Evolutionary conservation across 2,329 filamentous ascomycete species (phyloP).

Genomic region (Pyricularia sp.): DNA sequence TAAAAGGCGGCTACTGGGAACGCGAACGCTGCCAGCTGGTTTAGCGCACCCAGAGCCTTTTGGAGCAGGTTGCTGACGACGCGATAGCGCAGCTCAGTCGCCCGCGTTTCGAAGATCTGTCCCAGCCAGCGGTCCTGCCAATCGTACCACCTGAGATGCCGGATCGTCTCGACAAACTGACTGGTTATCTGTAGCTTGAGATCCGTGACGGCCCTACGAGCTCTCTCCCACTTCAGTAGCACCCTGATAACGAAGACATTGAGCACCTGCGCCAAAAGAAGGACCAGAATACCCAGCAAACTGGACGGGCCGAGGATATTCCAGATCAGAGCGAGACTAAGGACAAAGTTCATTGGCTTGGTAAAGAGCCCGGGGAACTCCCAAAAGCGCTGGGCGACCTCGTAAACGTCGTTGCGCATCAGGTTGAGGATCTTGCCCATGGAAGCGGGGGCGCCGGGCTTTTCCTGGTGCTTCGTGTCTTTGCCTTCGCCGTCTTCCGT

Average conservation of each 20-base stretch:
- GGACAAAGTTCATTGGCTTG: slow-evolving; percentile 65
- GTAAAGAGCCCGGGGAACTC: slow-evolving; percentile 70
- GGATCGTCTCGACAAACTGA: slow-evolving; percentile 79
- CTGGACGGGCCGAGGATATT: slow-evolving; percentile 73
- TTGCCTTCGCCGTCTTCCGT: slow-evolving; percentile 20
- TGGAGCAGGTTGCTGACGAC: slow-evolving; percentile 55
- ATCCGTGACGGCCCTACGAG: slow-evolving; percentile 67
- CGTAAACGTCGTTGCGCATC: slow-evolving; percentile 74
- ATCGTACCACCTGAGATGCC: slow-evolving; percentile 72
- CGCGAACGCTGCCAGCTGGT: slow-evolving; percentile 60
- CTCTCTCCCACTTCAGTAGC: slow-evolving; percentile 59
- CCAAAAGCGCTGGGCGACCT: slow-evolving; percentile 79
- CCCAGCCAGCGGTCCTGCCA: slow-evolving; percentile 71
- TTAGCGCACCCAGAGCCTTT: slow-evolving; percentile 56
- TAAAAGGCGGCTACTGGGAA: slow-evolving; percentile 78
- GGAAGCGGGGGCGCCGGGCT: slow-evolving; percentile 39
- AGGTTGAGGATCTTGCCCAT: slow-evolving; percentile 89
- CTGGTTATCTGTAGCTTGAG: slow-evolving; percentile 69
- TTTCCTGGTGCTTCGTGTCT: slow-evolving; percentile 9
- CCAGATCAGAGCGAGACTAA: slow-evolving; percentile 68
- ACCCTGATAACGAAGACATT: slow-evolving; percentile 60
- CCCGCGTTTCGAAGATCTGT: slow-evolving; percentile 57
- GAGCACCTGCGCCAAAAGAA: slow-evolving; percentile 57
- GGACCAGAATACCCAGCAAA: slow-evolving; percentile 60
- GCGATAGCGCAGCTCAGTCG: slow-evolving; percentile 56